Evolutionary conservation across 2,329 filamentous ascomycete species (phyloP).

Genomic region (Claviceps sp.): DNA sequence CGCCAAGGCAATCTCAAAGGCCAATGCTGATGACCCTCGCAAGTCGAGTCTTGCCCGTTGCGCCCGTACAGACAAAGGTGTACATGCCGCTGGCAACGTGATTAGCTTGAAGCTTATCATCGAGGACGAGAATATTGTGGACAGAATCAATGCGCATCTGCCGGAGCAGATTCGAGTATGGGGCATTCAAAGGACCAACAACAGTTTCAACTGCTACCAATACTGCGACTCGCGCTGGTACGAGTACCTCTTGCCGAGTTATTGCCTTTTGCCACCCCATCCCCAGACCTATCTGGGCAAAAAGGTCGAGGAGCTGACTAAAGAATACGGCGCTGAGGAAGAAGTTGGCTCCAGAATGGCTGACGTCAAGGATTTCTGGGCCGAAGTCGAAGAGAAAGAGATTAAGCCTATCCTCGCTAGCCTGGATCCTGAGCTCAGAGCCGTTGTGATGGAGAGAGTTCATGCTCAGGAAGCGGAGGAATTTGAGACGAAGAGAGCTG

Average conservation of each 20-base stretch:
- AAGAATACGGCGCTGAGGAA: slow-evolving; percentile 58
- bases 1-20: slow-evolving; percentile 88
- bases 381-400: slow-evolving; percentile 63
- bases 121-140: slow-evolving; percentile 73
- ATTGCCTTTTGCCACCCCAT: slow-evolving; percentile 85
- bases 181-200: slow-evolving; percentile 82
- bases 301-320: slow-evolving; percentile 65
- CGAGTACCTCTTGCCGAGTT: slow-evolving; percentile 90
- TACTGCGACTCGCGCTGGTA: slow-evolving; percentile 92
- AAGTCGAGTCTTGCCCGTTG: slow-evolving; percentile 91
- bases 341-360: slow-evolving; percentile 55
- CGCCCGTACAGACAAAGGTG: slow-evolving; percentile 92
- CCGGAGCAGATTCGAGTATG: slow-evolving; percentile 86
- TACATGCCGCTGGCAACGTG: slow-evolving; percentile 90
- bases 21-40: slow-evolving; percentile 91
- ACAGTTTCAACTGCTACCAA: slow-evolving; percentile 88
- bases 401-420: slow-evolving; percentile 56
- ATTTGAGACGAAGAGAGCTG: slow-evolving; percentile 7
- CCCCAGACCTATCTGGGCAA: slow-evolving; percentile 75
- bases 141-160: slow-evolving; percentile 80
- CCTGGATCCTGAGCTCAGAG: slow-evolving; percentile 50
- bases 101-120: slow-evolving; percentile 93
- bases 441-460: slow-evolving; percentile 48
- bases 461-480: slow-evolving; percentile 26
- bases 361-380: slow-evolving; percentile 74